Evolutionary conservation across 768 basidiomycete species (phyloP).

Genomic region (Podaxis sp.): DNA sequence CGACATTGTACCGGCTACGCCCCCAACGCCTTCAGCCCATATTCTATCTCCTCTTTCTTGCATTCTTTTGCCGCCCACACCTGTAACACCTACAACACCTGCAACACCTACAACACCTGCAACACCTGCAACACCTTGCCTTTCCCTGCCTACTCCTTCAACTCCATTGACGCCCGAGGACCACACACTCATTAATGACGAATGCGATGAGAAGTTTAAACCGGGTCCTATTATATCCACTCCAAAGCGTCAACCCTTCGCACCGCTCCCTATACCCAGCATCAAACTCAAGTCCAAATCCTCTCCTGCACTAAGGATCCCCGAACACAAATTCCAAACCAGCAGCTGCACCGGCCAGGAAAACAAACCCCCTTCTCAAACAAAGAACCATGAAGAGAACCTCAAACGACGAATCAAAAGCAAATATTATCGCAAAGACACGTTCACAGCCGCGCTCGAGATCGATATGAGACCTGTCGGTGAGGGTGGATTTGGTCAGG

Average conservation of each 20-base stretch:
- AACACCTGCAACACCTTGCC: not conserved
- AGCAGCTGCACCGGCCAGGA: constrained; percentile 1
- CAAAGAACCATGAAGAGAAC: not conserved
- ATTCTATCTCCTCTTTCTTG: no score
- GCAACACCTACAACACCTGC: not conserved
- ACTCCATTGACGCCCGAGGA: not conserved
- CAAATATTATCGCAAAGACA: constrained; percentile 6
- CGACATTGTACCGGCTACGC: not conserved
- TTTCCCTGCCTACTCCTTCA: not conserved
- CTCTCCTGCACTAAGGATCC: not conserved
- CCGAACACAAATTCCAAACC: constrained; percentile 5
- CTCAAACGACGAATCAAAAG: not conserved
- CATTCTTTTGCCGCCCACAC: not conserved
- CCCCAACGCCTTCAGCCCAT: no score
- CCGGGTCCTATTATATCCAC: not conserved
- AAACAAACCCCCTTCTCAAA: not conserved
- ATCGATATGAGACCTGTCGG: constrained; percentile 9
- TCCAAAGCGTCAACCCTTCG: not conserved
- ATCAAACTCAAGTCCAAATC: not conserved
- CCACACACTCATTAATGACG: not conserved
- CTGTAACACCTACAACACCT: not conserved
- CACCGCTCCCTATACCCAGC: not conserved
- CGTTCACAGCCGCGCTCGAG: constrained; percentile 7
- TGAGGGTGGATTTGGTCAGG: constrained; percentile 13
- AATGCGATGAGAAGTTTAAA: not conserved